Evolutionary conservation across 2,329 filamentous ascomycete species (phyloP).

Genomic region (Cladophialophora immunda): DNA sequence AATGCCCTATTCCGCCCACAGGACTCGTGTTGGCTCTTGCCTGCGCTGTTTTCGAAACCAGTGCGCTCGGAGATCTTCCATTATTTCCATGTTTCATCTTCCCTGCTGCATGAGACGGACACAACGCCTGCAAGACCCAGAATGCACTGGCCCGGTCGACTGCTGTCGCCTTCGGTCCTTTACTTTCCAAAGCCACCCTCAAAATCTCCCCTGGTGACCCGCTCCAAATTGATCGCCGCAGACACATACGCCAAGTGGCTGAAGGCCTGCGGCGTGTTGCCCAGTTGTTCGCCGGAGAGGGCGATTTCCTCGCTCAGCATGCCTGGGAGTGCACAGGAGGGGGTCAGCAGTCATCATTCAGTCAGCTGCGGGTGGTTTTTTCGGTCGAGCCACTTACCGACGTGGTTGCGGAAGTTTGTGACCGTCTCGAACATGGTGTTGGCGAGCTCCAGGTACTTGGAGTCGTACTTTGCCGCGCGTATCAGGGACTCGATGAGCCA

Average conservation of each 20-base stretch:
- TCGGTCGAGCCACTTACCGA: slow-evolving; percentile 61
- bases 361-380: no score
- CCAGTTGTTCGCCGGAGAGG: slow-evolving; percentile 76
- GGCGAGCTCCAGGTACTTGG: slow-evolving; percentile 54
- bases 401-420: slow-evolving; percentile 77
- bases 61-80: no score
- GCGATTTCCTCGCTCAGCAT: slow-evolving; percentile 85
- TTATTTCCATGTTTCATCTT: no score
- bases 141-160: no score
- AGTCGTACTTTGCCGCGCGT: slow-evolving; percentile 48
- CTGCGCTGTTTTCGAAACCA: no score
- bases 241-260: slow-evolving; percentile 79
- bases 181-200: slow-evolving; percentile 1
- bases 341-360: no score
- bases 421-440: slow-evolving; percentile 80
- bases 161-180: no score
- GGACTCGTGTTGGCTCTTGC: no score
- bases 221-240: slow-evolving; percentile 78
- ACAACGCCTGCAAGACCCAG: no score
- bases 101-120: no score
- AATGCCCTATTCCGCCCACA: no score
- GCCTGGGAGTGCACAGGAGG: slow-evolving; percentile 11
- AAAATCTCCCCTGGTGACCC: slow-evolving; percentile 42
- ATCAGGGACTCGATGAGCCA: slow-evolving; percentile 83
- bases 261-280: slow-evolving; percentile 82